phyloP scores from a whole-genome alignment of 139 green algal genomes.

The Edaphochlamys debaryana region DNA sequence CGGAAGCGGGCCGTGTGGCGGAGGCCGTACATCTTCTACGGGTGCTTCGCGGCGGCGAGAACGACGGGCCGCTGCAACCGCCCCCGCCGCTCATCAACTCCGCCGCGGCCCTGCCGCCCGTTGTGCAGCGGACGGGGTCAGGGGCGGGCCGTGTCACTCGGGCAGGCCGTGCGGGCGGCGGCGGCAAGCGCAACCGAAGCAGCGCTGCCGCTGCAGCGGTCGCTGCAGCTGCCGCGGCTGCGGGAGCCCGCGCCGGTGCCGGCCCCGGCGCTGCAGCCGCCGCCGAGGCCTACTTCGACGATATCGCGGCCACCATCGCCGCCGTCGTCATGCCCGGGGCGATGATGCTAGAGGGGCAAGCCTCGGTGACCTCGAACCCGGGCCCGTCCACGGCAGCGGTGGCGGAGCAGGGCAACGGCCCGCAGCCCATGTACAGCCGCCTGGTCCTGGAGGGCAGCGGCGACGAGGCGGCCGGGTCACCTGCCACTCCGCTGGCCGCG shows the following conservation, averaged over 20 bases:
- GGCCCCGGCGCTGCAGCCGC: no score
- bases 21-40: conserved; percentile 22
- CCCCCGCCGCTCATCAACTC: not conserved
- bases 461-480: conserved; percentile 20
- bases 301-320: no score
- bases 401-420: not conserved
- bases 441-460: conserved; percentile 24
- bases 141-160: not conserved
- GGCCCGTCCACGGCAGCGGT: no score
- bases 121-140: conserved; percentile 2
- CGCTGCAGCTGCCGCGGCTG: not conserved
- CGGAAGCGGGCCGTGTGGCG: not conserved
- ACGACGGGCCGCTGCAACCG: conserved; percentile 8
- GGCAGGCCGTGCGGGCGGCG: not conserved
- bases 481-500: not conserved
- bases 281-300: no score
- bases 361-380: not conserved
- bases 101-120: not conserved
- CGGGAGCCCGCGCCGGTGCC: no score
- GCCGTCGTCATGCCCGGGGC: no score
- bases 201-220: no score
- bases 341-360: not conserved
- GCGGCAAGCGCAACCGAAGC: not conserved
- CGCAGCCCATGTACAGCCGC: conserved; percentile 18
- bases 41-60: conserved; percentile 4